Percentiles rank a stretch among this genome's conserved stretches.
Conservation (phyloP, 805 yeast species). For the Metschnikowia henanensis region DNA sequence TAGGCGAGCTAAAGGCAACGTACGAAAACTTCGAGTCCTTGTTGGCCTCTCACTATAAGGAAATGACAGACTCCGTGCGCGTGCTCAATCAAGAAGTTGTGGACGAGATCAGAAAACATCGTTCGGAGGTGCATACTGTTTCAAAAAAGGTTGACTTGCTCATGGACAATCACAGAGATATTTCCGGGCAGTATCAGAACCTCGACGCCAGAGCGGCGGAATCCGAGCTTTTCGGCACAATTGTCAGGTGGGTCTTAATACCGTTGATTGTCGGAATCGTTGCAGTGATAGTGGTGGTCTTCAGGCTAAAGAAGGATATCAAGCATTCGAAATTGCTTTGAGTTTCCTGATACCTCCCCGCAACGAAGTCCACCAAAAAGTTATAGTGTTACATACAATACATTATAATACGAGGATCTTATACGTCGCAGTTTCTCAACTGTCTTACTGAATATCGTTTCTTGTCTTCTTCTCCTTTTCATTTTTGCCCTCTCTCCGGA, state of each 20-base stretch:
- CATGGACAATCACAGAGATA: constrained; percentile 41
- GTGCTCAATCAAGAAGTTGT: constrained; percentile 37
- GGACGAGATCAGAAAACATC: constrained; percentile 44
- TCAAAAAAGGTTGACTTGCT: constrained; percentile 40
- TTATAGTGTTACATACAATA: too few relatives aligned
- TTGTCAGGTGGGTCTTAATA: constrained; percentile 41
- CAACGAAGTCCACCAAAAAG: too few relatives aligned
- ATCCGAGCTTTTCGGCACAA: constrained; percentile 22
- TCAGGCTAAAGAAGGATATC: constrained; percentile 59
- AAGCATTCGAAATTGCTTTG: constrained; percentile 59
- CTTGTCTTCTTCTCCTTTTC: not conserved
- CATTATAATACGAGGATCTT: too few relatives aligned
- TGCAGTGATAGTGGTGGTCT: constrained; percentile 46
- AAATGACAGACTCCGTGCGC: constrained; percentile 31
- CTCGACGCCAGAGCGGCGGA: constrained; percentile 15
- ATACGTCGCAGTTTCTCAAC: too few relatives aligned
- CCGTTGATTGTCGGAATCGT: constrained; percentile 41
- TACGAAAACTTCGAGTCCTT: constrained; percentile 27
- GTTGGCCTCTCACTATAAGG: constrained; percentile 31
- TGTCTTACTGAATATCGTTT: too few relatives aligned
- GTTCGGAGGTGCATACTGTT: constrained; percentile 32
- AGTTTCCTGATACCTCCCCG: constrained; percentile 7
- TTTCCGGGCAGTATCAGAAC: constrained; percentile 27
- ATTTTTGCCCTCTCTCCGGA: not conserved
- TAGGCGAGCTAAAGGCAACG: constrained; percentile 20